Evolutionary conservation across 257 asterid species (phyloP).

Genomic region (Parsonsia alboflavescens): DNA sequence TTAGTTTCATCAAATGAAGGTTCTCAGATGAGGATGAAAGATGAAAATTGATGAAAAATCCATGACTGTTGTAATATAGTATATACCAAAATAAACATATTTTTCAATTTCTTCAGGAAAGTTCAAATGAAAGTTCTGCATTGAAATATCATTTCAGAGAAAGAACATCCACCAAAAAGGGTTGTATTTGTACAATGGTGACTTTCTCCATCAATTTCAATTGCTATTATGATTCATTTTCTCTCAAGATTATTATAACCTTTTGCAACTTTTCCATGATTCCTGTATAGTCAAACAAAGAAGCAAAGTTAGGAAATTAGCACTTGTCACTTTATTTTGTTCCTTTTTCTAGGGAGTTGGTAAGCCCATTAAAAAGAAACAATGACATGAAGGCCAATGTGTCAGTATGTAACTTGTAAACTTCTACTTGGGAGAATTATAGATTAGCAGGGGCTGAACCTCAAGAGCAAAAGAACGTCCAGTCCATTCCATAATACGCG

Average conservation of each 20-base stretch:
- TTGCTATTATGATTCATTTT: background rate
- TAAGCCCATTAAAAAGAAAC: background rate
- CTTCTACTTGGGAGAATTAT: background rate
- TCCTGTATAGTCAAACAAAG: background rate
- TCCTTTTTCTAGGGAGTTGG: background rate
- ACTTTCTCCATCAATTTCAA: background rate
- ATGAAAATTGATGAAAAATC: background rate
- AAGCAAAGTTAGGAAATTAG: background rate
- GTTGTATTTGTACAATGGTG: background rate
- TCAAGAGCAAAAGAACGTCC: constrained; percentile 94
- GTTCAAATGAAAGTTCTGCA: background rate
- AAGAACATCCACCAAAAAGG: background rate
- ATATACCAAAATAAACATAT: background rate
- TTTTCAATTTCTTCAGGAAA: background rate
- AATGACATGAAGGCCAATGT: background rate
- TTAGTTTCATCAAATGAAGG: background rate
- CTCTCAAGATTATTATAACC: background rate
- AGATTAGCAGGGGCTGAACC: constrained; percentile 43
- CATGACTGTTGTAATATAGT: background rate
- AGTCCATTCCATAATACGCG: constrained; percentile 87
- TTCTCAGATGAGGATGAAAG: background rate
- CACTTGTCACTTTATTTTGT: background rate
- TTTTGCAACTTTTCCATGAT: background rate
- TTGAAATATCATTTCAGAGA: background rate
- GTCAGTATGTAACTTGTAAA: background rate